These are phyloP conservation scores for Lipomyces starkeyi DNA, from an alignment of 805 yeast species.

Conservation along the genomic window DNA sequence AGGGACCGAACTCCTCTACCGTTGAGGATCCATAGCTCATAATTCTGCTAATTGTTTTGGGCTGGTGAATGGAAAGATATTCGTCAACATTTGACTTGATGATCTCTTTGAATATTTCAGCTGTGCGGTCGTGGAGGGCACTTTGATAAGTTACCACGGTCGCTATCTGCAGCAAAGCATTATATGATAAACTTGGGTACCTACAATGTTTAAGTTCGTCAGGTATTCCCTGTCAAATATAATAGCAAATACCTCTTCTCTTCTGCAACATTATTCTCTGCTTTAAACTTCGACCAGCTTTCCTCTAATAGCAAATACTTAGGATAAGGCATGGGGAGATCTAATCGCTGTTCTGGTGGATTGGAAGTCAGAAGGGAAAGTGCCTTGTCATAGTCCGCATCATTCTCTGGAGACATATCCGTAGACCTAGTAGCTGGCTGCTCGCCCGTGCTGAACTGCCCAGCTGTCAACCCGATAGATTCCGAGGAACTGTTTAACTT, in stretches of 20 bases:
- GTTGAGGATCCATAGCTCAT: too few species aligned
- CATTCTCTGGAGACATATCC: background rate
- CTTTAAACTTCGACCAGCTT: background rate
- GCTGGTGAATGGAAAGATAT: too few species aligned
- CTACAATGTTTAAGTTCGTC: background rate
- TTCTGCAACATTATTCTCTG: background rate
- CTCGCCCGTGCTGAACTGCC: background rate
- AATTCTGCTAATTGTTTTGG: too few species aligned
- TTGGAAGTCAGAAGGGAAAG: background rate
- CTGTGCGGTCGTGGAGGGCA: too few species aligned
- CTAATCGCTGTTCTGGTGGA: conserved; percentile 8
- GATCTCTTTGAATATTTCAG: too few species aligned
- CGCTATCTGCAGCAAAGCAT: background rate
- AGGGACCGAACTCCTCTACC: too few species aligned
- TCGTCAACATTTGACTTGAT: too few species aligned
- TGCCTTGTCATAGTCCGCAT: background rate
- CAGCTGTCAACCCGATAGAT: background rate
- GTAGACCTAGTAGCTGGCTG: background rate
- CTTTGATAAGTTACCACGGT: too few species aligned
- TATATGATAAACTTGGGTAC: background rate
- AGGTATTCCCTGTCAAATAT: background rate
- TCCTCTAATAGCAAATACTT: background rate
- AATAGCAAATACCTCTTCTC: background rate
- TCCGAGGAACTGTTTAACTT: background rate
- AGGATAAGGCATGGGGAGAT: background rate